Evolutionary conservation across 2,329 filamentous ascomycete genomes (phyloP).

Genomic region (Diaporthe sp.): DNA sequence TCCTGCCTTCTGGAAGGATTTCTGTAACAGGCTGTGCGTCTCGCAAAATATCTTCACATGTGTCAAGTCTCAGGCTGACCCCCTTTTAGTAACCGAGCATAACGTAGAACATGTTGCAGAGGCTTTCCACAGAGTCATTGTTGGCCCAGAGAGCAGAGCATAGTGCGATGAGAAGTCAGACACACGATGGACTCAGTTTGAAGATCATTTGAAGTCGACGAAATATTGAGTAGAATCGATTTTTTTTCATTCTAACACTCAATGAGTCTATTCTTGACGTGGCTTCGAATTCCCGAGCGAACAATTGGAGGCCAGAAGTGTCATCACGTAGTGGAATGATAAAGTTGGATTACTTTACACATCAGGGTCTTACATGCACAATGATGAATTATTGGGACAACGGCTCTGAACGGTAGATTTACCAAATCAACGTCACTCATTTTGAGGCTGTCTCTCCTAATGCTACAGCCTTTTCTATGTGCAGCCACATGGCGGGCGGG

Average conservation of each 20-base stretch:
- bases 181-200: too few relatives aligned
- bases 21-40: constrained; percentile 2
- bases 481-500: constrained; percentile 1
- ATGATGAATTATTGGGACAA: not conserved
- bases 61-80: not conserved
- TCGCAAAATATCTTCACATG: not conserved
- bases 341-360: not conserved
- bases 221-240: not conserved
- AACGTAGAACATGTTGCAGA: not conserved
- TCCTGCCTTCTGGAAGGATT: not conserved
- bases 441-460: not conserved
- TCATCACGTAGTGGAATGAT: too few relatives aligned
- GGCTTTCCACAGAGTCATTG: not conserved
- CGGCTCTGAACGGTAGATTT: not conserved
- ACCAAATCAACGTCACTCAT: not conserved
- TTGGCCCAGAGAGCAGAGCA: not conserved
- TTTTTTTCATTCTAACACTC: not conserved
- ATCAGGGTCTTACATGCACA: not conserved
- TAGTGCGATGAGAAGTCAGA: not conserved
- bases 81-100: not conserved
- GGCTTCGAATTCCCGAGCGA: not conserved
- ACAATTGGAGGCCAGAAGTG: too few relatives aligned
- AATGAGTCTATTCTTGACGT: too few relatives aligned
- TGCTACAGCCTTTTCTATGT: not conserved
- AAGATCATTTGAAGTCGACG: too few relatives aligned